A percentile compares a stretch with the other conserved stretches of the same genome.
These are phyloP conservation scores for Pseudogymnoascus sp. DNA, from an alignment of 2,329 filamentous ascomycete genomes.

Conservation along the genomic window DNA sequence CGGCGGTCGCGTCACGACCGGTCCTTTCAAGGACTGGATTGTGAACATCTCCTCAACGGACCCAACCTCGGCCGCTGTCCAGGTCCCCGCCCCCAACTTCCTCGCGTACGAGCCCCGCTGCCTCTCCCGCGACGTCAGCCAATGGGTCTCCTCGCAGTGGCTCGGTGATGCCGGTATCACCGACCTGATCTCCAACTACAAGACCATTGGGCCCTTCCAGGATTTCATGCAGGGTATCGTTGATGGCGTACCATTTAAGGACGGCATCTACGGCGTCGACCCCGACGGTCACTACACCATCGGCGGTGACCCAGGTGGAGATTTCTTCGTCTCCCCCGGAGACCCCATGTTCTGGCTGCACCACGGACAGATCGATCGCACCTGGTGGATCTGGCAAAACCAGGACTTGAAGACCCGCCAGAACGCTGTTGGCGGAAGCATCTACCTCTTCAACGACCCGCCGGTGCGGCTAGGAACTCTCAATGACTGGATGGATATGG, in stretches of 20 bases:
- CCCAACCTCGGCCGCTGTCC: slow-evolving; percentile 29
- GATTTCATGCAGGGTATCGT: slow-evolving; percentile 36
- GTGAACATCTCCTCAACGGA: slow-evolving; percentile 43
- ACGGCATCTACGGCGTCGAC: slow-evolving; percentile 26
- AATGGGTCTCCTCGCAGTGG: slow-evolving; percentile 29
- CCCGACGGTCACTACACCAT: slow-evolving; percentile 33
- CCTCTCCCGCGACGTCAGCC: slow-evolving; percentile 37
- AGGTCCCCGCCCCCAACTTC: slow-evolving; percentile 27
- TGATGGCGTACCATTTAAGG: slow-evolving; percentile 24
- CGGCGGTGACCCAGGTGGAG: slow-evolving; percentile 39
- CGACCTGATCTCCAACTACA: slow-evolving; percentile 34
- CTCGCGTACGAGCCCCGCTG: slow-evolving; percentile 38
- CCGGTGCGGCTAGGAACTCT: not conserved
- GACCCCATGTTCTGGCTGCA: slow-evolving; percentile 43
- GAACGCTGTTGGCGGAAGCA: slow-evolving; percentile 32
- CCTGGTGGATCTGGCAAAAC: slow-evolving; percentile 45
- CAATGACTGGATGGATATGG: slow-evolving; percentile 1
- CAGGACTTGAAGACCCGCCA: slow-evolving; percentile 32
- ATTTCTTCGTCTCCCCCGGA: slow-evolving; percentile 38
- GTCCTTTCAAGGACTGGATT: slow-evolving; percentile 37
- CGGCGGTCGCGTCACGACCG: slow-evolving; percentile 46
- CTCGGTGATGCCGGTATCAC: slow-evolving; percentile 29
- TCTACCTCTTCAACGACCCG: slow-evolving; percentile 34
- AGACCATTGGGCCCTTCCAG: slow-evolving; percentile 38
- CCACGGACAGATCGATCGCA: slow-evolving; percentile 41